phyloP scores from a whole-genome alignment of 768 basidiomycete species.

The Pleurotus giganteus region DNA sequence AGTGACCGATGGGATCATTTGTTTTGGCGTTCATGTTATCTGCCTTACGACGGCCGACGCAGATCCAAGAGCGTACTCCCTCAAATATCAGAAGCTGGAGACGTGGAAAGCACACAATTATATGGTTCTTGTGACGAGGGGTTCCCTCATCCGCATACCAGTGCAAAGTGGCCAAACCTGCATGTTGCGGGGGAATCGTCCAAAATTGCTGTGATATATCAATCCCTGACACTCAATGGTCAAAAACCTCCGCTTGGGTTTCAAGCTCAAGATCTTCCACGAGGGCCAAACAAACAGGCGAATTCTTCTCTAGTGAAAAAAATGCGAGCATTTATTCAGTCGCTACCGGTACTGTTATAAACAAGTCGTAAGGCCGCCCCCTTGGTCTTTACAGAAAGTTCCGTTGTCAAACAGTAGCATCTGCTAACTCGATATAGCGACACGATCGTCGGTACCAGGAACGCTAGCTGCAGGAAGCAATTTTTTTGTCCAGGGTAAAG shows the following conservation, averaged over 20 bases:
- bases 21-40: constrained; percentile 2
- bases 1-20: constrained; percentile 10
- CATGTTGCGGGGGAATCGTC: no score
- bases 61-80: not conserved
- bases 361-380: not conserved
- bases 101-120: not conserved
- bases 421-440: constrained; percentile 16
- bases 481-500: constrained; percentile 1
- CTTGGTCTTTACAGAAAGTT: constrained; percentile 1
- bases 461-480: constrained; percentile 20
- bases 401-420: constrained; percentile 6
- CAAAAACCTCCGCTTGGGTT: no score
- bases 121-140: no score
- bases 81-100: not conserved
- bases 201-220: no score
- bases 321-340: not conserved
- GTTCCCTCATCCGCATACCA: no score
- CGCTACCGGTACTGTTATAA: not conserved
- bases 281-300: not conserved
- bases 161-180: no score
- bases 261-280: no score
- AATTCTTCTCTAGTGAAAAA: not conserved
- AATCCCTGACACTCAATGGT: no score
- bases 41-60: not conserved
- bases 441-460: constrained; percentile 14